Evolutionary conservation across 768 basidiomycete species (phyloP).

Genomic region (Suillus americanus): DNA sequence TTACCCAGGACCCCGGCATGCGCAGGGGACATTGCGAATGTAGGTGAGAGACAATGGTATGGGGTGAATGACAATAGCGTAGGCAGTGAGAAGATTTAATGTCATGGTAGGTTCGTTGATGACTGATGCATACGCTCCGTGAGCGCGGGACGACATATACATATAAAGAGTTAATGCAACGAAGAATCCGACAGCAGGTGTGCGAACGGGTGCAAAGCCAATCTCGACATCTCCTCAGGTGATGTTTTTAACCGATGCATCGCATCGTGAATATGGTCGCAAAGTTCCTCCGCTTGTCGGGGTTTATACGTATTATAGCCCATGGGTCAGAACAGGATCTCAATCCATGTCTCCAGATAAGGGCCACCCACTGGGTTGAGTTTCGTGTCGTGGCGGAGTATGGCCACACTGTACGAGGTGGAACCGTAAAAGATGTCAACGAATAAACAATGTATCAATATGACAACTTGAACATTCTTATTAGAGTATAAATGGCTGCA

Average conservation of each 20-base stretch:
- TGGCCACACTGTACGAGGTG: too few species aligned
- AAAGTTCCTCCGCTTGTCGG: constrained; percentile 43
- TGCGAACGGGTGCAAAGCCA: background rate
- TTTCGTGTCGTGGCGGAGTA: too few species aligned
- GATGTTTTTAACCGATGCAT: constrained; percentile 28
- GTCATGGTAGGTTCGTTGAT: constrained; percentile 11
- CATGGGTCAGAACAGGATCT: constrained; percentile 61
- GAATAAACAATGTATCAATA: too few species aligned
- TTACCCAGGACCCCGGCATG: constrained; percentile 27
- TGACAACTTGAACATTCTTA: too few species aligned
- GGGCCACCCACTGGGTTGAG: too few species aligned
- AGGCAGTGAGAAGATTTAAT: background rate
- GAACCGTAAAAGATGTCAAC: too few species aligned
- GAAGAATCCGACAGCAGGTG: too few species aligned
- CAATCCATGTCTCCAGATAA: constrained; percentile 32
- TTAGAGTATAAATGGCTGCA: too few species aligned
- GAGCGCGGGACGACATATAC: background rate
- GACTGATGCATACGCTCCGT: constrained; percentile 5
- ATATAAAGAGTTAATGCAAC: background rate
- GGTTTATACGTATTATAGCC: constrained; percentile 50
- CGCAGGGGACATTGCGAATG: constrained; percentile 11
- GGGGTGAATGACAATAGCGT: background rate
- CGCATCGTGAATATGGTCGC: constrained; percentile 54
- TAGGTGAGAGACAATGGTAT: background rate
- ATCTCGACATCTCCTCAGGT: constrained; percentile 15